Evolutionary conservation across 164 flowering plant genomes (phyloP).

Genomic region (Annona squamosa): DNA sequence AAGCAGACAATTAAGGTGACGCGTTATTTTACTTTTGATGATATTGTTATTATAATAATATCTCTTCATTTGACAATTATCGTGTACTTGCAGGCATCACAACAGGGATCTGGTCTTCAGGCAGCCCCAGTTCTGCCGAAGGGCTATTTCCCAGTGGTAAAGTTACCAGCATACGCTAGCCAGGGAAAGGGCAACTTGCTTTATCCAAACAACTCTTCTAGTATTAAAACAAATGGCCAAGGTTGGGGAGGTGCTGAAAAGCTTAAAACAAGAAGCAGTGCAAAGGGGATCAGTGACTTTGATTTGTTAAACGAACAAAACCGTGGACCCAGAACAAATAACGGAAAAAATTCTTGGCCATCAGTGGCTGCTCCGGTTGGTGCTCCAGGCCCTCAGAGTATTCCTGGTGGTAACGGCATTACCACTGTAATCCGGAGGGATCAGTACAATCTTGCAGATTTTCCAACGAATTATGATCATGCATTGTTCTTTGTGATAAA

Average conservation of each 20-base stretch:
- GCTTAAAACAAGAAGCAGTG: constrained; percentile 30
- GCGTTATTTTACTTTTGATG: not conserved
- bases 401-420: constrained; percentile 13
- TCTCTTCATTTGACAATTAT: no score
- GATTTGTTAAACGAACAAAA: constrained; percentile 42
- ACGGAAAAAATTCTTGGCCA: constrained; percentile 16
- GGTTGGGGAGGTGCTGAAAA: constrained; percentile 36
- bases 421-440: constrained; percentile 29
- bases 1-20: constrained; percentile 39
- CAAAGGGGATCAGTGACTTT: constrained; percentile 25
- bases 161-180: constrained; percentile 19
- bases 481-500: constrained; percentile 72
- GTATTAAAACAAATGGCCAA: constrained; percentile 25
- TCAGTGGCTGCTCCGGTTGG: constrained; percentile 20
- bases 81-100: constrained; percentile 16
- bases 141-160: constrained; percentile 24
- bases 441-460: constrained; percentile 51
- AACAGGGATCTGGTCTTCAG: constrained; percentile 25
- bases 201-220: constrained; percentile 28
- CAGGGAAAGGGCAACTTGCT: constrained; percentile 32
- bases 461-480: constrained; percentile 43
- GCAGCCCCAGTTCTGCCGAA: constrained; percentile 28
- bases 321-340: constrained; percentile 44
- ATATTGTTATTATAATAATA: not conserved
- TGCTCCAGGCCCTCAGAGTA: constrained; percentile 15